Base-by-base conservation (phyloP, 352 stramenopile species). In the Pythium rishiriense region DNA sequence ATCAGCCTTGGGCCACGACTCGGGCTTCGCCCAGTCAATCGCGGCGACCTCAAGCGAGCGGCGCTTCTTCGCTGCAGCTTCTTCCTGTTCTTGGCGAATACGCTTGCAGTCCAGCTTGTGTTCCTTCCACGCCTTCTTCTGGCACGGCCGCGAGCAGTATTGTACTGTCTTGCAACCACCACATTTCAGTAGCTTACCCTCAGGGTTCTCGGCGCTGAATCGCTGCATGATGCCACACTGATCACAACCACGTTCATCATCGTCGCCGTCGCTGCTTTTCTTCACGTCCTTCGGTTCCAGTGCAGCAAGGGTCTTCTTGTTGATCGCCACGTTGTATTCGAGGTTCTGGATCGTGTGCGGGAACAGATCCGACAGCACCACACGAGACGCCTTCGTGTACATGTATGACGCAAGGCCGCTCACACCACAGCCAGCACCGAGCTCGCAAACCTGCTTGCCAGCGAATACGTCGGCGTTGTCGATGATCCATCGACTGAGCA, bases 321-420 rank as follows among this genome's bases (percentile, higher is more conserved):
- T 96, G 7, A 96, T 72, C 10, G 75, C 74, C 12, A 88, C 80
- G 52, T 96, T 96, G 69, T 91, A 69, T 59, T 90, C 70, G 24
- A 96, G 62, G 46, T 96, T 96, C 63, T 83, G 72, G 29, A 96
- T 80, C 8, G 85, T 94, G 66, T 91, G 83, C 22, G 85, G 71
- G 35, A 94, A 94, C 37, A 94, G 68, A 64, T 96, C 87, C 28
- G 87, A 93, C n/a, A 96, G 64, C 35, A 96, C 82, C 22, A 96
- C 78, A 19, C 81, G 75, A 4, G 69, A 64, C n/a, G 87, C 82
- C 42, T 81, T 79, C 26, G 85, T 94, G 67, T 92, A 94, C 59
- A 92, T 73, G 58, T 87, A 83, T 10, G 82, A 79, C 14, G 87
- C 85, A 31, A 96, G 63, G 22, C 87, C 87, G 41, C 83, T 91